Evolutionary conservation across 148 eudicot genomes (phyloP), one percentile per base, ranked within the genome.

Genomic region (Rhododendron simsii): DNA sequence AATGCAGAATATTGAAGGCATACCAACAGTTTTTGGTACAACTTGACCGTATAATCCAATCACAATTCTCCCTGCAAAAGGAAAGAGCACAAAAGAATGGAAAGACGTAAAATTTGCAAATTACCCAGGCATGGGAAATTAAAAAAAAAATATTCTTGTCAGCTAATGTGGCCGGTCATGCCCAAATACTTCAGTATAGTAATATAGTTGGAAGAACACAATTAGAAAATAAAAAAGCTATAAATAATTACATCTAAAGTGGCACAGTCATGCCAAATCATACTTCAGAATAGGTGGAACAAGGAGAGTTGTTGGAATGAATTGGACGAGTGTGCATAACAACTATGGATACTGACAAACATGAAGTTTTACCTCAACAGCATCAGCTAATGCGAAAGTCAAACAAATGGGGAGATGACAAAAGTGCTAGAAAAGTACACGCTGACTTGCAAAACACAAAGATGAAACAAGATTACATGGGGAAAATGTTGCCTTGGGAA

Each of bases 21-120:
- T 86, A 95, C 99, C 99, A 81, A 88, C 91, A 82, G 99, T 94
- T 92, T 93, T 97, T 5, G 98, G 99, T 51, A 95, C 98, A 81
- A 89, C 93, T 74, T 90, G 87, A 74, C 99, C 99, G 89, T 93
- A 97, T 86, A 97, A 91, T 87, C 99, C 99, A 87, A 97, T 93
- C 55, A 96, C 93, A 41, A 97, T 95, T 90, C 99, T 92, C 86
- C 98, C 99, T 97, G 99, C 87, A 84, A 82, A 81, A 67, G 37
- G 26, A 82, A 59, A 28, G 21, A 5, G 13, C 59, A 57, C 2
- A 81, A 69, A 57, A 82, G 18, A 82, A 37, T 41, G 75, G 84
- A 82, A 61, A 82, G 84, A 23, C 28, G 21, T 28, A 21, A 50
- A 82, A 28, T 18, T 61, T 51, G 13, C 26, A 16, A 21, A 45